Conservation (phyloP, 768 basidiomycete genomes). For the Chiua virens region DNA sequence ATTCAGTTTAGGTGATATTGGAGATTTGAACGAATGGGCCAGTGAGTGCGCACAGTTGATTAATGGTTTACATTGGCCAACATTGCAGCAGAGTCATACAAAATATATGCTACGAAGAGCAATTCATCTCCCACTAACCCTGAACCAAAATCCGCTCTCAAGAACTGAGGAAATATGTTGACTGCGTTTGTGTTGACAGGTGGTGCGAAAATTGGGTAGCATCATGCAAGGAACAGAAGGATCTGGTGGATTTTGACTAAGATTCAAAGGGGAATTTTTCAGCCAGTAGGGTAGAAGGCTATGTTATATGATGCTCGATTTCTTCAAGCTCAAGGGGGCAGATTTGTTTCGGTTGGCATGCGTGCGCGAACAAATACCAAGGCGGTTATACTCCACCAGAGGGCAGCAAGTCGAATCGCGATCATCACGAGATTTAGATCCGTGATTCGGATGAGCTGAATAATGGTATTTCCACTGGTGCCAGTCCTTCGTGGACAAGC, state of each 20-base stretch:
- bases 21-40: slow-evolving; percentile 46
- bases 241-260: slow-evolving; percentile 17
- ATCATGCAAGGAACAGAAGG: slow-evolving; percentile 29
- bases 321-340: no score
- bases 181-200: slow-evolving; percentile 43
- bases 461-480: no score
- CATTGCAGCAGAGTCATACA: slow-evolving; percentile 41
- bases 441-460: no score
- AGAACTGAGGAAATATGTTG: slow-evolving; percentile 39
- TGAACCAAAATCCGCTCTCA: slow-evolving; percentile 25
- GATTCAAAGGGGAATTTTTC: no score
- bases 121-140: neutral
- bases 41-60: slow-evolving; percentile 30
- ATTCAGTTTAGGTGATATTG: slow-evolving; percentile 5
- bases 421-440: no score
- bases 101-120: slow-evolving; percentile 46
- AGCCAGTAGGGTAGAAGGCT: no score
- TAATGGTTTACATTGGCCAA: neutral
- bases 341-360: no score
- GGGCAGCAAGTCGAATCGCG: no score
- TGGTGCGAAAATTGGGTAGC: slow-evolving; percentile 42
- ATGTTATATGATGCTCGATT: no score
- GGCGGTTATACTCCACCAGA: no score
- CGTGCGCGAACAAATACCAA: no score
- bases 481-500: no score